phyloP scores from a whole-genome alignment of 2,329 filamentous ascomycete genomes.

The Talaromyces sp. region DNA sequence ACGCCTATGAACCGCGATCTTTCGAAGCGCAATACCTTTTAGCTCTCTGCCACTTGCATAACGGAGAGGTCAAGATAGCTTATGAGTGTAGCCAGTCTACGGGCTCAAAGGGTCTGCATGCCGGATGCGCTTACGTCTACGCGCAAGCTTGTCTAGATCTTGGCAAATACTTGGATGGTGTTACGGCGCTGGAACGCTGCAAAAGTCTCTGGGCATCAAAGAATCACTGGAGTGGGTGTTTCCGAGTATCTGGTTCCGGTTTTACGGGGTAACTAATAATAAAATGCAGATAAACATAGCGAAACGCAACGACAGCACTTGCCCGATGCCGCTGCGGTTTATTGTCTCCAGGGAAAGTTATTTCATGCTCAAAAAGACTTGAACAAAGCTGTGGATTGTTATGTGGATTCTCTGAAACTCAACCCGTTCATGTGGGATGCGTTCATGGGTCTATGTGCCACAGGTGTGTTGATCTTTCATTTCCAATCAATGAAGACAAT shows the following conservation, averaged over 20 bases:
- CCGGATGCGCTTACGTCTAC: conserved; percentile 89
- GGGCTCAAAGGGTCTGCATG: conserved; percentile 70
- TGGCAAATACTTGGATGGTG: conserved; percentile 78
- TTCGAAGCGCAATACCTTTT: conserved; percentile 81
- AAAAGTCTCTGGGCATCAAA: conserved; percentile 74
- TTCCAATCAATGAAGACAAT: neutral
- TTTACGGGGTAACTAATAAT: conserved; percentile 1
- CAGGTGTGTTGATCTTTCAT: conserved; percentile 47
- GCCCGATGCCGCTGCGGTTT: conserved; percentile 82
- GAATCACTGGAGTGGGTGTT: conserved; percentile 73
- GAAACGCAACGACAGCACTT: conserved; percentile 72
- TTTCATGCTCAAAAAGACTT: conserved; percentile 79
- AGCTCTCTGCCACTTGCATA: conserved; percentile 79
- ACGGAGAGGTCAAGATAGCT: conserved; percentile 81
- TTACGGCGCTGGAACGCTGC: conserved; percentile 79
- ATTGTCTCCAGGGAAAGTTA: conserved; percentile 82
- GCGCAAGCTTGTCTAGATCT: conserved; percentile 84
- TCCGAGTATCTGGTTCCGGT: neutral
- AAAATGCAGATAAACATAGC: conserved; percentile 66
- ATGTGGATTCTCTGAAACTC: conserved; percentile 81
- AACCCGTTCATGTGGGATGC: conserved; percentile 99
- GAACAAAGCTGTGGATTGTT: conserved; percentile 81
- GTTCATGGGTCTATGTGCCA: conserved; percentile 84
- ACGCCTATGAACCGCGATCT: conserved; percentile 79
- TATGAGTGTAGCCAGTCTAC: conserved; percentile 77